A percentile compares a stretch with the other conserved stretches of the same genome.
phyloP scores from a whole-genome alignment of 2,329 filamentous ascomycete species.

The Neoarthrinium moseri region DNA sequence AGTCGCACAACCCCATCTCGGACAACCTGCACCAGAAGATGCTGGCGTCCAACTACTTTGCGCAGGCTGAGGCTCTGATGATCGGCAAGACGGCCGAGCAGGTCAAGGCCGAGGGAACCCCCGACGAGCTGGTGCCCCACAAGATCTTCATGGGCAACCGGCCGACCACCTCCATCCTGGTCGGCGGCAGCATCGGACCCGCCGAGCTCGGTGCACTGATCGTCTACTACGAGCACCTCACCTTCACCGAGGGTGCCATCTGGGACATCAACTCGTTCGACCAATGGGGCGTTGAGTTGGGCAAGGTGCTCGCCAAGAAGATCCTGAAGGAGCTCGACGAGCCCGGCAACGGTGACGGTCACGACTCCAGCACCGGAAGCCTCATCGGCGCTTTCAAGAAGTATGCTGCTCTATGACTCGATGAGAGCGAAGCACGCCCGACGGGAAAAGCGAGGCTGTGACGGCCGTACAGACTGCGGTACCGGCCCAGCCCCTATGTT shows the following conservation, averaged over 20 bases:
- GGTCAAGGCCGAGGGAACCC: constrained; percentile 72
- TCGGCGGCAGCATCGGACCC: constrained; percentile 88
- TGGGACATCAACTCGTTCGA: constrained; percentile 99
- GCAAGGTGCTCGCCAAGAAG: constrained; percentile 94
- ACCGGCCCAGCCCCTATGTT: no score
- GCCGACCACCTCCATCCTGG: constrained; percentile 90
- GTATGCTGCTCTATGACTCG: constrained; percentile 49
- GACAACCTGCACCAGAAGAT: constrained; percentile 95
- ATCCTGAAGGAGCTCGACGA: constrained; percentile 83
- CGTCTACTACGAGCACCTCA: constrained; percentile 98
- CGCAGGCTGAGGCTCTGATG: constrained; percentile 87
- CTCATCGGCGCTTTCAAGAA: constrained; percentile 93
- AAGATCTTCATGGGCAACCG: constrained; percentile 99
- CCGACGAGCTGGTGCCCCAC: constrained; percentile 82
- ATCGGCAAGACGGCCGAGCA: constrained; percentile 83
- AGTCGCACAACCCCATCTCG: constrained; percentile 95
- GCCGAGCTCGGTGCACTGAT: constrained; percentile 92
- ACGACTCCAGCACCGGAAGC: constrained; percentile 86
- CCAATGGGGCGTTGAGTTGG: constrained; percentile 98
- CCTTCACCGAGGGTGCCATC: constrained; percentile 94
- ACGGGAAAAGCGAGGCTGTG: constrained; percentile 1
- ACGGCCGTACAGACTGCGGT: no score
- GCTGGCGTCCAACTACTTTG: constrained; percentile 90
- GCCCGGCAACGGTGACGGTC: constrained; percentile 66
- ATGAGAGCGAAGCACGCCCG: not conserved